Percentiles rank a stretch among this genome's conserved stretches.
These are phyloP conservation scores for Thielaviopsis euricoi DNA, from an alignment of 2,329 filamentous ascomycete species.

Conservation along the genomic window DNA sequence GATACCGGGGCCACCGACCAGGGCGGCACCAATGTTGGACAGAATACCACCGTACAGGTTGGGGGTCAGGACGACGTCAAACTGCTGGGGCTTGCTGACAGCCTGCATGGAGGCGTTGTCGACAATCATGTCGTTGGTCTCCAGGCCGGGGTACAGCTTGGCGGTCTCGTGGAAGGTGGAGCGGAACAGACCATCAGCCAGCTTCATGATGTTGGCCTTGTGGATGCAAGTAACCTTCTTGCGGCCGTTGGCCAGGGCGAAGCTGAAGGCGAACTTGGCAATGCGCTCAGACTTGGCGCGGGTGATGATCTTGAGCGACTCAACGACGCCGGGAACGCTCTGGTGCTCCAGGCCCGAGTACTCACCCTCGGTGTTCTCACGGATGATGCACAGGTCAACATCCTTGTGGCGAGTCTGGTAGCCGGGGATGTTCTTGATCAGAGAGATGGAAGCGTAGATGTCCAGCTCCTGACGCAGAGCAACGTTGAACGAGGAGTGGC, in stretches of 20 bases:
- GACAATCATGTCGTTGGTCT: slow-evolving; percentile 99
- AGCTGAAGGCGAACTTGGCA: slow-evolving; percentile 95
- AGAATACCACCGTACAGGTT: slow-evolving; percentile 98
- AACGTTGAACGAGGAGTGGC: slow-evolving; percentile 99
- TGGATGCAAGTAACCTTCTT: slow-evolving; percentile 99
- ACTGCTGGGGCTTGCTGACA: slow-evolving; percentile 89
- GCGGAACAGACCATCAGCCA: slow-evolving; percentile 96
- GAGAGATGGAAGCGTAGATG: slow-evolving; percentile 94
- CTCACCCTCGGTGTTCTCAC: slow-evolving; percentile 99
- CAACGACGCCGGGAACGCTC: slow-evolving; percentile 87
- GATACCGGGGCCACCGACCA: slow-evolving; percentile 91
- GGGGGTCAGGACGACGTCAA: slow-evolving; percentile 99
- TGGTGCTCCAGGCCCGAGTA: slow-evolving; percentile 99
- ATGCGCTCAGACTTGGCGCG: slow-evolving; percentile 98
- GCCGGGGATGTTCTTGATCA: slow-evolving; percentile 99
- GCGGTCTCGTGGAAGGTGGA: slow-evolving; percentile 88
- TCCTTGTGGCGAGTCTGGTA: slow-evolving; percentile 95
- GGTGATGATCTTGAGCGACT: slow-evolving; percentile 99
- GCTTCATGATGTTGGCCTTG: slow-evolving; percentile 99
- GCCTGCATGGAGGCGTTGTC: slow-evolving; percentile 99
- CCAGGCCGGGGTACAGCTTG: slow-evolving; percentile 87
- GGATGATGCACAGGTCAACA: slow-evolving; percentile 97
- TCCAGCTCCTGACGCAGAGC: slow-evolving; percentile 97
- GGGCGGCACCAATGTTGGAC: slow-evolving; percentile 94
- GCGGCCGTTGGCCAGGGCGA: slow-evolving; percentile 94